A percentile compares a stretch with the other conserved stretches of the same genome.
Evolutionary conservation across 768 basidiomycete genomes (phyloP).

Genomic region (Goffeauzyma gilvescens): DNA sequence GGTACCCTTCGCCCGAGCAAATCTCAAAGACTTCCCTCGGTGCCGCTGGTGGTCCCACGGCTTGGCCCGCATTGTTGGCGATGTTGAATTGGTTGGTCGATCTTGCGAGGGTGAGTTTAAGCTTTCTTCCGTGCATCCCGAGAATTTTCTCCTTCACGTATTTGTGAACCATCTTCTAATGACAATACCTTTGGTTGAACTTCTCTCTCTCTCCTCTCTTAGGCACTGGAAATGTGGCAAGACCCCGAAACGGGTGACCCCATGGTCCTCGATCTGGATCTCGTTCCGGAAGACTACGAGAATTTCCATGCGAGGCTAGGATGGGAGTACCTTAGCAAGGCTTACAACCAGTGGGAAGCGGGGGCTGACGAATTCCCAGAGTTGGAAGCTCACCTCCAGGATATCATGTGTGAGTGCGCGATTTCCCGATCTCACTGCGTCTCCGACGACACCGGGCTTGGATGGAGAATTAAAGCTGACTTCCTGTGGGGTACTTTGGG

Average conservation of each 20-base stretch:
- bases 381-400: neutral
- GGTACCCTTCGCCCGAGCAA: conserved; percentile 61
- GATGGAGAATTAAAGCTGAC: conserved; percentile 1
- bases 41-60: conserved; percentile 70
- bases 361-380: neutral
- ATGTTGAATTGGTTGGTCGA: conserved; percentile 85
- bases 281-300: conserved; percentile 23
- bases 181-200: neutral
- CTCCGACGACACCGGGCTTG: neutral
- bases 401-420: neutral
- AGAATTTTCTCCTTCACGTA: neutral
- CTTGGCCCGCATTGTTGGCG: conserved; percentile 77
- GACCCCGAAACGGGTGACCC: conserved; percentile 26
- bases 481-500: conserved; percentile 26
- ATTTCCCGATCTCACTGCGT: neutral
- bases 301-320: conserved; percentile 21
- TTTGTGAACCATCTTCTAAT: neutral
- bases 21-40: conserved; percentile 73
- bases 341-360: conserved; percentile 11
- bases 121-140: neutral
- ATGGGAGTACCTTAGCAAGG: conserved; percentile 20
- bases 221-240: conserved; percentile 29
- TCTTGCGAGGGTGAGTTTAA: conserved; percentile 47
- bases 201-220: neutral
- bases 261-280: conserved; percentile 16